Base-by-base conservation (phyloP, 495 filamentous ascomycete genomes). In the Neurospora sp. region DNA sequence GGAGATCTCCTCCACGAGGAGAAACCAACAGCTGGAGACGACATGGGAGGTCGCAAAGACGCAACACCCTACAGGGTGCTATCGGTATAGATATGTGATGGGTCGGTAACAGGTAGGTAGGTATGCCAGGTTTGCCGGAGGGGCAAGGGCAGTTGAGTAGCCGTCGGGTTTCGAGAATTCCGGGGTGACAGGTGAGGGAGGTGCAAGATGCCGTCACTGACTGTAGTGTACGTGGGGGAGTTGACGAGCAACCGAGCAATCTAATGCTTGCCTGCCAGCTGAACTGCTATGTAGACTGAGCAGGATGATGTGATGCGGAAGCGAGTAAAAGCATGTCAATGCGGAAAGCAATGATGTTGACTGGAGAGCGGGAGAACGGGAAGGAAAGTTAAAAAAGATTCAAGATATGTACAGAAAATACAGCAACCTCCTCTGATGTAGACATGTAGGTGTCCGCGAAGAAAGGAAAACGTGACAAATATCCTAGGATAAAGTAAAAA, bases 1-100 rank as follows among this genome's bases (percentile, higher is more conserved):
- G 54, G 54, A 66, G 54, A 35, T 35, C 78, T 79, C 73, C 81
- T 78, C 83, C 83, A 84, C 10, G 84, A 77, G 69, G 80, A 78
- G 73, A 82, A 81, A 23, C 78, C 79, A 71, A 0, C 54, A 10
- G 77, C 71, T 35, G 85, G 79, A 48, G 81, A 82, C 42, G 80
- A 80, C 80, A 81, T 81, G 59, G 31, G 27, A 35, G 54, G 54
- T 31, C 54, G 54, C 5, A 66, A 66, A 66, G 54, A 66, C 27
- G 27, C 54, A 66, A 66, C 54, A 35, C 14, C 54, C 54, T 35
- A 66, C 54, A 66, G 54, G 54, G 12, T 18, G 54, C 27, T 66
- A 66, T 14, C 54, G 54, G 12, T 31, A 14, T 62, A 62, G 20
- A 23, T 62, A 62, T 62, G 54, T 23, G 54, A 16, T 31, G 12